Evolutionary conservation across 2,329 filamentous ascomycete species (phyloP).

Genomic region (Aspergillus udagawae): DNA sequence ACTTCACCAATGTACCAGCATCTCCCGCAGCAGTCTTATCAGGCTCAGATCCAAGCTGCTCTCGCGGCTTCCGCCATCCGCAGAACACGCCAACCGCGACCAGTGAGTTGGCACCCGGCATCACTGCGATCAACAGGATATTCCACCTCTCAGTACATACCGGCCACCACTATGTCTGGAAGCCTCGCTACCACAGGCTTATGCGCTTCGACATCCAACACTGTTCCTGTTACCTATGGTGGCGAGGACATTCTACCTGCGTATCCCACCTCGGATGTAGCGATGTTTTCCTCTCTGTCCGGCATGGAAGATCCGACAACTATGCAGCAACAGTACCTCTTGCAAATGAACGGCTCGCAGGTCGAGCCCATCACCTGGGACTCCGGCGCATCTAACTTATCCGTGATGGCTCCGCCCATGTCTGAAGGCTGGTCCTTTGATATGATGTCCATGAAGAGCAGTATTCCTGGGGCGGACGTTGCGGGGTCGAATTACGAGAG

Average conservation of each 20-base stretch:
- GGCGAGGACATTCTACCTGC: slow-evolving; percentile 19
- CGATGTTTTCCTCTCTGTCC: slow-evolving; percentile 19
- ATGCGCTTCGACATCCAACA: slow-evolving; percentile 16
- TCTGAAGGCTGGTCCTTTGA: slow-evolving; percentile 31
- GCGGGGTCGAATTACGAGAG: slow-evolving; percentile 31
- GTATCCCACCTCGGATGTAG: slow-evolving; percentile 18
- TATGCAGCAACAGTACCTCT: slow-evolving; percentile 18
- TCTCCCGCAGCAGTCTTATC: slow-evolving; percentile 16
- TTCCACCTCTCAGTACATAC: slow-evolving; percentile 19
- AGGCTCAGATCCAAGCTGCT: slow-evolving; percentile 45
- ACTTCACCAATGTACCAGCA: slow-evolving; percentile 44
- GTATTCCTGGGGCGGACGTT: slow-evolving; percentile 27
- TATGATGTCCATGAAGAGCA: slow-evolving; percentile 30
- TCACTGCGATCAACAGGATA: slow-evolving; percentile 40
- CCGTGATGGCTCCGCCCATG: slow-evolving; percentile 20
- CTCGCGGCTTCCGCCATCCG: slow-evolving; percentile 36
- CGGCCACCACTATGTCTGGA: slow-evolving; percentile 13
- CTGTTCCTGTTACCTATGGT: slow-evolving; percentile 13
- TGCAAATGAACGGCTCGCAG: slow-evolving; percentile 24
- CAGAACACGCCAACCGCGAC: slow-evolving; percentile 46
- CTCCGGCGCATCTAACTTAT: slow-evolving; percentile 11
- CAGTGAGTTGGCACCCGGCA: slow-evolving; percentile 72
- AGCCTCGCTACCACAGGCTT: slow-evolving; percentile 17
- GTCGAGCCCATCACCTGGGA: slow-evolving; percentile 27
- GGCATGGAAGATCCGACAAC: slow-evolving; percentile 17